Base-by-base conservation (phyloP, 176 grass and related monocot species). In the Poa pratensis region DNA sequence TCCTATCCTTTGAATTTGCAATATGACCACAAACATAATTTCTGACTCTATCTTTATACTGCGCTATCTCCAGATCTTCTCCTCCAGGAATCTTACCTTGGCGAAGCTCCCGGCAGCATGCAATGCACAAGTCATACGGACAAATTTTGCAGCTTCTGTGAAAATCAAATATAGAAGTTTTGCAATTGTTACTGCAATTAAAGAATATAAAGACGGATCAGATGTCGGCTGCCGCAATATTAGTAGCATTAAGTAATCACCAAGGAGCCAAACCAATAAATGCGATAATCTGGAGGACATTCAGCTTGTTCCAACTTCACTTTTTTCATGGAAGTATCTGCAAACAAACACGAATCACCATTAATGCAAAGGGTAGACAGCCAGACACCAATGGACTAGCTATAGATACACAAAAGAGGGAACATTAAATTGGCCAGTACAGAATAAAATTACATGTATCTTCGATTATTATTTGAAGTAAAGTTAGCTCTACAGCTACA, bases 141-240 rank as follows among this genome's bases (percentile, higher is more conserved):
- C 95, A 98, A 46, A 30, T 19, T 7, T 76, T 84, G 73, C 95
- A 98, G 69, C 91, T 93, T 89, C 95, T 88, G 73, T 98, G 95
- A 48, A 90, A 88, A 85, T 98, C 91, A 79, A 90, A 83, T 57
- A 98, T 95, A 40, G 92, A 97, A 60, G 95, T 97, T 85, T 23
- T 95, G 69, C 95, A 95, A 5, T 60, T 87, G 75, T 92, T 66
- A 76, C 95, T 93, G 89, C 70, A 73, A 45, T 48, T 26, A 15
- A 73, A 45, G 35, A 84, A 78, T 60, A 60, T 24, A 61, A 61
- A 34, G 27, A 78, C 15, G 45, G 6, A 65, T 85, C 58, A 89
- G 58, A 59, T 79, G 59, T 6, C 30, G 50, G 75, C n/a, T 66
- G 46, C 28, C 5, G 75, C 51, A 34, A 46, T 24, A 91, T 67